Evolutionary conservation across 805 yeast genomes (phyloP), one percentile per base, ranked within the genome.

Genomic region (Metschnikowia similis): DNA sequence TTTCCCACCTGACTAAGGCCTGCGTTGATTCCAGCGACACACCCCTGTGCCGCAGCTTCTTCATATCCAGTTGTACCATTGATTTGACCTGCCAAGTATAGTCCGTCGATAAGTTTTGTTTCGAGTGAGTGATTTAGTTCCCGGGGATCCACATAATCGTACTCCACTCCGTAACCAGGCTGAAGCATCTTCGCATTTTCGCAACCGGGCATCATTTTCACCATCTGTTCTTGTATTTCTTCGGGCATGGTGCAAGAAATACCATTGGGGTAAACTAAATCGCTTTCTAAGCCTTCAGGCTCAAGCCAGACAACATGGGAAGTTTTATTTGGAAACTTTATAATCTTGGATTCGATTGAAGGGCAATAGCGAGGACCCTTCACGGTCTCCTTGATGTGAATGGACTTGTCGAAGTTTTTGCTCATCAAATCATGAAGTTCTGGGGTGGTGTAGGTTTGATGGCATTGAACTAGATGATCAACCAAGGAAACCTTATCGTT

Each of bases 21-120:
- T 0, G 99, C 97, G 66, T 94, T 94, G 36, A 91, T 84, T 8
- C 99, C 99, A 1, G 99, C 99, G 41, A 94, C 70, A 48, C 89
- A 76, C 1, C 99, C 99, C 62, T 94, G 99, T 0, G 98, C 87
- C 2, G 97, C 96, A 0, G 99, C 99, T 65, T 94, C 99, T 70
- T 94, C 99, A 60, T 94, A 94, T 0, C 99, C 99, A 0, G 99
- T 94, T 0, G 99, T 94, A 32, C 99, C 99, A 63, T 94, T 94
- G 38, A 94, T 94, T 66, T 94, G 99, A 1, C 99, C 99, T 0
- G 99, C 99, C 41, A 94, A 71, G 64, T 70, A 94, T 35, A 94
- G 67, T 0, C 97, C 97, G 9, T 76, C 69, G 2, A 94, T 82
- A 3, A 79, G 66, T 59, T 89, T 90, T 0, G 98, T 89, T 62